phyloP scores from a whole-genome alignment of 306 rosid species.

The Cucurbita maxima region DNA sequence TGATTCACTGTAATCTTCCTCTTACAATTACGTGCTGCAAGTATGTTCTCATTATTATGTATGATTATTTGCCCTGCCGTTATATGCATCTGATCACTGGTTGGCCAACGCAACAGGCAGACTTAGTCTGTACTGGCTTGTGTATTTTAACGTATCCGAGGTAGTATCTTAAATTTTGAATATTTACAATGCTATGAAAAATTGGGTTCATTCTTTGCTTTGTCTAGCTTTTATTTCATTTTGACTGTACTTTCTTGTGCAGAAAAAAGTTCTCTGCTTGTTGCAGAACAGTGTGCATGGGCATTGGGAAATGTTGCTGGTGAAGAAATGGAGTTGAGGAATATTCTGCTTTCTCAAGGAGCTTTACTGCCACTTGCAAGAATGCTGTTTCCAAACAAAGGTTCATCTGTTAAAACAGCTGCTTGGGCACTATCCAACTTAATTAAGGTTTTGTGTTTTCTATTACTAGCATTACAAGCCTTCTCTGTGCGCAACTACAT shows the following conservation, averaged over 20 bases:
- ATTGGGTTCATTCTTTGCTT: not conserved
- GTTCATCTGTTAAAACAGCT: slow-evolving; percentile 85
- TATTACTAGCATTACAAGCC: not conserved
- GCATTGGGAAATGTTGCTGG: slow-evolving; percentile 95
- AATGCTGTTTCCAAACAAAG: slow-evolving; percentile 75
- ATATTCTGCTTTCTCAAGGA: slow-evolving; percentile 71
- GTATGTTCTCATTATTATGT: not conserved
- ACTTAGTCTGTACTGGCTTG: not conserved
- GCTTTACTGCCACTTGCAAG: slow-evolving; percentile 84
- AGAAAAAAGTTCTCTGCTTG: slow-evolving; percentile 79
- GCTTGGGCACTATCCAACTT: slow-evolving; percentile 98
- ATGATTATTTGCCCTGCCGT: not conserved
- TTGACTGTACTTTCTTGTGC: slow-evolving; percentile 18
- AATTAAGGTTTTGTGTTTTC: slow-evolving; percentile 59
- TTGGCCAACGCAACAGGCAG: not conserved
- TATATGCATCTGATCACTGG: not conserved
- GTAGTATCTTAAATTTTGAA: not conserved
- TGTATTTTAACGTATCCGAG: not conserved
- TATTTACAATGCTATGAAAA: not conserved
- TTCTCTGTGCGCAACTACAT: not conserved
- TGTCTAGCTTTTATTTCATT: slow-evolving; percentile 1
- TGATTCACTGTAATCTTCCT: not conserved
- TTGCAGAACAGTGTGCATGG: slow-evolving; percentile 96
- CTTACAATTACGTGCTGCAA: not conserved
- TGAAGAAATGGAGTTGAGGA: slow-evolving; percentile 82